phyloP scores from a whole-genome alignment of 2,329 filamentous ascomycete genomes.

The Talaromyces verruculosus region DNA sequence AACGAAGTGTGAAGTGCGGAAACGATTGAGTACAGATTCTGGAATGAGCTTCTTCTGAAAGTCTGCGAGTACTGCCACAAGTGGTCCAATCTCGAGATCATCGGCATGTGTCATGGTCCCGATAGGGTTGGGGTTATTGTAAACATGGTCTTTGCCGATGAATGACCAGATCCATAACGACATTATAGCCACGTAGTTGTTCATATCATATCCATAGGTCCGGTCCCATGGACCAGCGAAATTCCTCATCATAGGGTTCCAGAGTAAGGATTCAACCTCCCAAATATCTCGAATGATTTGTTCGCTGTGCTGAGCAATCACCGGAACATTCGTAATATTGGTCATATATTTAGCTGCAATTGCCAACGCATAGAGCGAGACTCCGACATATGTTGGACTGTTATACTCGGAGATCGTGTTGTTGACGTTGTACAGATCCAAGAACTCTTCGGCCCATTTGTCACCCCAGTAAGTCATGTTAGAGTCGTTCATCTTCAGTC shows the following conservation, averaged over 20 bases:
- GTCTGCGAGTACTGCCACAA: conserved; percentile 56
- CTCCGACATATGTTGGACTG: conserved; percentile 62
- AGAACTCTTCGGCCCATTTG: conserved; percentile 54
- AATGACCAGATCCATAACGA: conserved; percentile 60
- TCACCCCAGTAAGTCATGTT: conserved; percentile 63
- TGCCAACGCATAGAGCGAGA: conserved; percentile 59
- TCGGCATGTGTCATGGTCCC: conserved; percentile 55
- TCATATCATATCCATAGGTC: conserved; percentile 64
- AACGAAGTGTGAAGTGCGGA: conserved; percentile 45
- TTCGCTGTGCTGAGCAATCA: conserved; percentile 55
- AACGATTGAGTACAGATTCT: conserved; percentile 33
- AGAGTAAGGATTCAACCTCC: conserved; percentile 54
- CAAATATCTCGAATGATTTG: conserved; percentile 57
- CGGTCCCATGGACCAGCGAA: conserved; percentile 66
- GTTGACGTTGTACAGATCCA: conserved; percentile 57
- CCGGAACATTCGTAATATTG: conserved; percentile 45
- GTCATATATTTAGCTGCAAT: conserved; percentile 61
- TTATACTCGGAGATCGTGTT: conserved; percentile 64
- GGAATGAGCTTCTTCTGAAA: conserved; percentile 53
- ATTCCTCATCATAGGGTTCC: conserved; percentile 60
- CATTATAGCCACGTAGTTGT: conserved; percentile 59
- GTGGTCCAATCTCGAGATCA: conserved; percentile 59
- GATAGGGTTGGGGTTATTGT: conserved; percentile 43
- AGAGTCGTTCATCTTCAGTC: conserved; percentile 52
- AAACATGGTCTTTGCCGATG: conserved; percentile 27